Evolutionary conservation across 208 protist species (phyloP).

Genomic region (Trichomonas gallinae): DNA sequence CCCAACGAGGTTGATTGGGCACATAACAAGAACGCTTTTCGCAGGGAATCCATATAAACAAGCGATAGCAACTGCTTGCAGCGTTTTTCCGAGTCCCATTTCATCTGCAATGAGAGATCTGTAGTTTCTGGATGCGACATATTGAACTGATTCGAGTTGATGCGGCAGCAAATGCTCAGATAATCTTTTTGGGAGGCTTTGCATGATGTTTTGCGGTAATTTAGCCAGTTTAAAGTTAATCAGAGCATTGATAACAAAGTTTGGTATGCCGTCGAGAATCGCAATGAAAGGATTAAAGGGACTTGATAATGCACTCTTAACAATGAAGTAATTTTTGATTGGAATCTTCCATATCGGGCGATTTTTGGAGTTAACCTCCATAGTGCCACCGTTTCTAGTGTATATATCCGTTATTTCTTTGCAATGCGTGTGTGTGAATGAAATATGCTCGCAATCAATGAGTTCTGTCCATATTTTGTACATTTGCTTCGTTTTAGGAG

Average conservation of each 20-base stretch:
- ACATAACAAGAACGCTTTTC: slow-evolving; percentile 37
- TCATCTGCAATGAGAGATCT: slow-evolving; percentile 40
- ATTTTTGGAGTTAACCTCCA: background rate
- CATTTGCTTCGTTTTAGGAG: background rate
- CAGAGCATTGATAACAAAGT: background rate
- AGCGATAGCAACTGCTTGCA: slow-evolving; percentile 32
- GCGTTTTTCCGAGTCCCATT: slow-evolving; percentile 49
- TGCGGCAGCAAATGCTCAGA: background rate
- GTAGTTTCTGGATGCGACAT: background rate
- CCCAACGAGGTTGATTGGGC: slow-evolving; percentile 20
- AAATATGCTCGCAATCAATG: background rate
- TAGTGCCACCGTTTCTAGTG: background rate
- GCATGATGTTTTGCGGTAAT: background rate
- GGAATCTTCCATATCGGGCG: background rate
- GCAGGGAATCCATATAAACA: slow-evolving; percentile 4
- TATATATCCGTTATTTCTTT: background rate
- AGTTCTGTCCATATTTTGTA: background rate
- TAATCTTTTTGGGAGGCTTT: background rate
- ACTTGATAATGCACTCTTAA: background rate
- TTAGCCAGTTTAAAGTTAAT: background rate
- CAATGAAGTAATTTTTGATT: background rate
- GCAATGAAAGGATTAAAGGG: background rate
- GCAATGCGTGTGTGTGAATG: background rate
- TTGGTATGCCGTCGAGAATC: background rate
- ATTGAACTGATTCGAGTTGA: background rate